phyloP scores from a whole-genome alignment of 495 filamentous ascomycete genomes.

The Haplographium delicatum region DNA sequence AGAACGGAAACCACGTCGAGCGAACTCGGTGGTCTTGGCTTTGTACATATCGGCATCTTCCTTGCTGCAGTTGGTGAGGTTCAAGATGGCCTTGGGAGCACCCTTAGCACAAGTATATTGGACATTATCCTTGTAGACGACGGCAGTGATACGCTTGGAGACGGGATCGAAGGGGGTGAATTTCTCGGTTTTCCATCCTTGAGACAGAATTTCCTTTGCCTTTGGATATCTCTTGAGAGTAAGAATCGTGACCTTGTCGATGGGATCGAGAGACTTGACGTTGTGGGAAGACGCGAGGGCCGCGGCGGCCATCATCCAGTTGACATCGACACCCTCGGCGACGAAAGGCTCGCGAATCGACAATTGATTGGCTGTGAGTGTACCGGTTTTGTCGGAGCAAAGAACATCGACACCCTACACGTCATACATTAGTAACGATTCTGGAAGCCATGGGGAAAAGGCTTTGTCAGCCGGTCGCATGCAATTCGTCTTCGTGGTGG shows the following conservation, averaged over 20 bases:
- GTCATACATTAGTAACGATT: slow-evolving; percentile 9
- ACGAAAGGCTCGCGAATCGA: slow-evolving; percentile 71
- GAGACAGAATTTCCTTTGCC: slow-evolving; percentile 47
- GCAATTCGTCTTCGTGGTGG: too few relatives aligned
- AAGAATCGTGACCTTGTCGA: slow-evolving; percentile 71
- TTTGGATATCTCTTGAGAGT: slow-evolving; percentile 71
- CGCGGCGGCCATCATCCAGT: slow-evolving; percentile 77
- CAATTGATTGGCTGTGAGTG: slow-evolving; percentile 69
- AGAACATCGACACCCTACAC: slow-evolving; percentile 62
- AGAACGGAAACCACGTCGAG: slow-evolving; percentile 76
- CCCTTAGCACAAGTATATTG: slow-evolving; percentile 66
- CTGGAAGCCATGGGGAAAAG: too few relatives aligned
- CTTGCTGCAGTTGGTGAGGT: slow-evolving; percentile 57
- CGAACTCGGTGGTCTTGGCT: slow-evolving; percentile 67
- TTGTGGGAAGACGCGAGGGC: slow-evolving; percentile 73
- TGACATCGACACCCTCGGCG: slow-evolving; percentile 68
- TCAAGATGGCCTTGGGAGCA: slow-evolving; percentile 68
- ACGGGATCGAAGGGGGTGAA: slow-evolving; percentile 76
- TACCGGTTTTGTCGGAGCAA: slow-evolving; percentile 68
- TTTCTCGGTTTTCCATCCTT: slow-evolving; percentile 69
- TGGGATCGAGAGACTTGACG: slow-evolving; percentile 70
- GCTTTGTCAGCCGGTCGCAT: too few relatives aligned
- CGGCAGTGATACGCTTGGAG: slow-evolving; percentile 69
- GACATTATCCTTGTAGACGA: slow-evolving; percentile 62
- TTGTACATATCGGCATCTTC: slow-evolving; percentile 61